A percentile compares a stretch with the other conserved stretches of the same genome.
Evolutionary conservation across 2,329 filamentous ascomycete genomes (phyloP).

Genomic region (Trichoderma sp.): DNA sequence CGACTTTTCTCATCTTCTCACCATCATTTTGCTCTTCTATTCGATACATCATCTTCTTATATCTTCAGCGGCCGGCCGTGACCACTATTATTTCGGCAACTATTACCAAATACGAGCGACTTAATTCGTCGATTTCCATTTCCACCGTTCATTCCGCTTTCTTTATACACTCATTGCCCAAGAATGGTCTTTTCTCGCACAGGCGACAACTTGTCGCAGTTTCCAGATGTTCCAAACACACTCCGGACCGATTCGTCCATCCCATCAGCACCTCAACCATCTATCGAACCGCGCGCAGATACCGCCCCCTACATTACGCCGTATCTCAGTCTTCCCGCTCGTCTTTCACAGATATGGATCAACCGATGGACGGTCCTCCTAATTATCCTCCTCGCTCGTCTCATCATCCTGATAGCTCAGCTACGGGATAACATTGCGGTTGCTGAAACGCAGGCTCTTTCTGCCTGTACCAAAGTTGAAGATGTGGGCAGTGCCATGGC

Average conservation of each 20-base stretch:
- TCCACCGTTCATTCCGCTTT: constrained; percentile 20
- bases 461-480: constrained; percentile 89
- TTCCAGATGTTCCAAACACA: constrained; percentile 43
- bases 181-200: constrained; percentile 44
- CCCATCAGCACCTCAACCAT: constrained; percentile 37
- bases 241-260: constrained; percentile 43
- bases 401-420: constrained; percentile 72
- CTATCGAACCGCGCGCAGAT: constrained; percentile 45
- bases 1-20: not conserved
- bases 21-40: not conserved
- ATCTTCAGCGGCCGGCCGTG: constrained; percentile 25
- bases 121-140: constrained; percentile 31
- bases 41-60: not conserved
- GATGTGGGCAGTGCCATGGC: constrained; percentile 93
- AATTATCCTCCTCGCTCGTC: constrained; percentile 78
- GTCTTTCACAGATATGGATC: constrained; percentile 94
- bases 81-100: not conserved
- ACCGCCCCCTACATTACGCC: constrained; percentile 76
- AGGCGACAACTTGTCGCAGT: constrained; percentile 35
- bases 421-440: constrained; percentile 73
- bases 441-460: constrained; percentile 79
- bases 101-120: constrained; percentile 22
- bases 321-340: constrained; percentile 85
- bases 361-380: constrained; percentile 95
- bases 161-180: not conserved